Base-by-base conservation (phyloP, 768 basidiomycete species). In the Piloderma croceum region DNA sequence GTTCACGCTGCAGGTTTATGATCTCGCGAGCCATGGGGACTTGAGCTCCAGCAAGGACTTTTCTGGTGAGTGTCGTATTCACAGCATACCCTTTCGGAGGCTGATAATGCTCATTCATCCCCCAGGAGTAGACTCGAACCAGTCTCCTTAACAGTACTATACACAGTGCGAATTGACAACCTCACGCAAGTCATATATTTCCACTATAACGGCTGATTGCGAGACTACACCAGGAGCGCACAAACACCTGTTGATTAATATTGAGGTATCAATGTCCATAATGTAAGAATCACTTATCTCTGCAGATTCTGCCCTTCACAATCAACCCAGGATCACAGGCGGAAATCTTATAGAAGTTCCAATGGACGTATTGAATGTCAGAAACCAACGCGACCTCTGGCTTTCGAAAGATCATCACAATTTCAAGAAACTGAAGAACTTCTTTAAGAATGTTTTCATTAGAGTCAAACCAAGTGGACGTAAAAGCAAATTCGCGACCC, bases 11-110 rank as follows among this genome's bases (percentile, higher is more conserved):
- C n/a, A n/a, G n/a, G n/a, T n/a, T n/a, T n/a, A n/a, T n/a, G n/a
- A n/a, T n/a, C n/a, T n/a, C n/a, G n/a, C n/a, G n/a, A n/a, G n/a
- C n/a, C n/a, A n/a, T n/a, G 46, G 3, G 66, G 65, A 3, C 48
- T 78, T 1, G 69, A 73, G 27, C 42, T 77, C 0, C 67, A 71
- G 58, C 58, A 66, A 7, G 76, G 76, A 0, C 73, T 63, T 32
- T 76, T 68, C 41, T 73, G 75, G 76, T 77, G 40, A 22, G 69
- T 50, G 20, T n/a, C n/a, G n/a, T n/a, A n/a, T n/a, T n/a, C n/a
- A n/a, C n/a, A n/a, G n/a, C n/a, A n/a, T n/a, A n/a, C n/a, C n/a
- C n/a, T n/a, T n/a, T n/a, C n/a, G n/a, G n/a, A n/a, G n/a, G n/a
- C 23, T 6, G 2, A 5, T 19, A 24, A 11, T 12, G 19, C 34